These are phyloP conservation scores for Nitzschia palea DNA, from an alignment of 108 stramenopile species.

Conservation along the genomic window DNA sequence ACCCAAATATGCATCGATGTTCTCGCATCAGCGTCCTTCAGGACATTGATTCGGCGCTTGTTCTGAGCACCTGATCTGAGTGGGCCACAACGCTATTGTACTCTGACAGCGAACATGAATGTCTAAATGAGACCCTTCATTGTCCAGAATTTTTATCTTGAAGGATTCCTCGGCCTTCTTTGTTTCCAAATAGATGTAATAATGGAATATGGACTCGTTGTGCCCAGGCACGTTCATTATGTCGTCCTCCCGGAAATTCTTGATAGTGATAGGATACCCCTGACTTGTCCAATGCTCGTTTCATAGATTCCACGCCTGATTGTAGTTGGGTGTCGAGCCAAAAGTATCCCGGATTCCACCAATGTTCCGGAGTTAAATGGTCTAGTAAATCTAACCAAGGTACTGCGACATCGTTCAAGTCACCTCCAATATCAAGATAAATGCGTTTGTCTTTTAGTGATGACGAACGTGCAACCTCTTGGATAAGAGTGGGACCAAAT, in stretches of 20 bases:
- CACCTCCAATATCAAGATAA: constrained; percentile 75
- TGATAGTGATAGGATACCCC: constrained; percentile 40
- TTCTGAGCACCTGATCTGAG: no score
- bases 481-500: constrained; percentile 57
- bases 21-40: no score
- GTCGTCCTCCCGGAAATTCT: constrained; percentile 62
- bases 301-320: constrained; percentile 54
- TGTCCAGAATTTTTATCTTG: no score
- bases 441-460: constrained; percentile 45
- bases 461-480: constrained; percentile 20
- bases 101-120: no score
- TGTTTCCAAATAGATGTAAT: constrained; percentile 41
- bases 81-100: no score
- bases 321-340: constrained; percentile 71
- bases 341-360: constrained; percentile 78
- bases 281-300: constrained; percentile 36
- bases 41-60: no score
- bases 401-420: constrained; percentile 51
- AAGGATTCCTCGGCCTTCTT: no score
- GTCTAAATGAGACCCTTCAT: no score
- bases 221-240: constrained; percentile 77
- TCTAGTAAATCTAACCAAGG: constrained; percentile 60
- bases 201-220: constrained; percentile 59
- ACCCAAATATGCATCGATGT: no score
- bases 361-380: constrained; percentile 62